These are phyloP conservation scores for Bipolaris sorokiniana DNA, from an alignment of 2,329 filamentous ascomycete genomes.

Conservation along the genomic window DNA sequence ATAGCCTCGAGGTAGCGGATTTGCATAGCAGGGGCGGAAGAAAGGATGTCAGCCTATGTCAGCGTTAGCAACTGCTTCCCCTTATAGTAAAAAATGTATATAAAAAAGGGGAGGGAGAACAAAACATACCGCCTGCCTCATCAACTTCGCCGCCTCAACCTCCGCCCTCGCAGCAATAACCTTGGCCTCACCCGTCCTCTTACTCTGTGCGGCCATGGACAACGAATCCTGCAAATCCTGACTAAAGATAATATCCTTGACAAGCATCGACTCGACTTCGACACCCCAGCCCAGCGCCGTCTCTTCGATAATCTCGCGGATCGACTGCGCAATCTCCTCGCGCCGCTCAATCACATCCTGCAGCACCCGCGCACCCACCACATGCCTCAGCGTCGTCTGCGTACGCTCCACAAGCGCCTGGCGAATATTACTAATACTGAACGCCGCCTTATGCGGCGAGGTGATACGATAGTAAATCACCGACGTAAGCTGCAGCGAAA, in stretches of 20 bases:
- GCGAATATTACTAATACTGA: conserved; percentile 91
- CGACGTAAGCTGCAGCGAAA: conserved; percentile 88
- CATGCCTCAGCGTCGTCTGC: conserved; percentile 95
- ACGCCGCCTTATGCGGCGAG: conserved; percentile 93
- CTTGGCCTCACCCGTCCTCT: conserved; percentile 98
- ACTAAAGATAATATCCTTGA: conserved; percentile 99
- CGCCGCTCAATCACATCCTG: conserved; percentile 98
- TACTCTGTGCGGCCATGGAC: conserved; percentile 97
- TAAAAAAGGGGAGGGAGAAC: not conserved
- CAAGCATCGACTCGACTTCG: conserved; percentile 95
- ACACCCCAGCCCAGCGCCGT: conserved; percentile 95
- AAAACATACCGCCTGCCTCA: conserved; percentile 55
- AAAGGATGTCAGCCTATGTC: conserved; percentile 76
- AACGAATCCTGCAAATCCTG: conserved; percentile 94
- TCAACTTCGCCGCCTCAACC: conserved; percentile 88
- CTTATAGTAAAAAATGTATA: too few relatives aligned
- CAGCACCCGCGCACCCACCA: conserved; percentile 91
- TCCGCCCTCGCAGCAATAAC: conserved; percentile 97
- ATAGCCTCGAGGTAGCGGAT: conserved; percentile 87
- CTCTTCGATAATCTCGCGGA: conserved; percentile 96
- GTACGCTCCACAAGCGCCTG: conserved; percentile 98
- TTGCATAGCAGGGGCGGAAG: conserved; percentile 86
- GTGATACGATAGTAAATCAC: conserved; percentile 99
- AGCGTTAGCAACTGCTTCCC: too few relatives aligned
- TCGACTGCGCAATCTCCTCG: conserved; percentile 94